Base-by-base conservation (phyloP, 163 green algal genomes). In the Picocystis sp. region DNA sequence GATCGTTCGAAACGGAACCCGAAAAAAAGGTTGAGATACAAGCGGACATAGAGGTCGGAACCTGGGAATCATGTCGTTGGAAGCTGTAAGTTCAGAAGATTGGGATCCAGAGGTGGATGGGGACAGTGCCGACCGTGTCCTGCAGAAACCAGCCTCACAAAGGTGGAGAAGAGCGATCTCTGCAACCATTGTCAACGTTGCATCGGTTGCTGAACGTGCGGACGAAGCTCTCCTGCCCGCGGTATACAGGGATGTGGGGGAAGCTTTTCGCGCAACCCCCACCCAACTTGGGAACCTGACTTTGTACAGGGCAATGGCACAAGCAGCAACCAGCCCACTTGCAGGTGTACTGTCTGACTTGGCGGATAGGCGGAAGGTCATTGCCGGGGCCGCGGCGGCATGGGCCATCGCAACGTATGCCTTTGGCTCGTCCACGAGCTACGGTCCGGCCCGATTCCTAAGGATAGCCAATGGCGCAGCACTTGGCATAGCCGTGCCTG, bases 401-500 rank as follows among this genome's bases (percentile, higher is more conserved):
- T 71, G 63, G 63, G 63, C 34, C 0, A 44, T 57, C 24, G 34
- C 49, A 1, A 71, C 63, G 15, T 17, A 65, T 29, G 15, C 53
- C 13, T 50, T 69, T 34, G 62, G 47, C 1, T 22, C 68, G 3
- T 19, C 62, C 10, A n/a, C 17, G 3, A 57, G 52, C n/a, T 67
- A 54, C 33, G 19, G 14, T 8, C 56, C 67, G 57, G 35, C 68
- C 14, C 58, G 58, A 22, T n/a, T 67, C 13, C 23, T 25, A 21
- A 58, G 61, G 8, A 60, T 42, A 19, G 11, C 63, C 17, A 92
- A 93, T 62, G 83, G 83, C 1, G 25, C 89, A 24, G 81, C 81
- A 11, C 72, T 92, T 44, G 71, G 80, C 0, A 65, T 92, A 19
- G 76, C 91, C 21, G 84, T 93, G 43, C 83, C 83, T 42, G 82